Evolutionary conservation across 2,329 filamentous ascomycete species (phyloP).

Genomic region (Alternaria sp.): DNA sequence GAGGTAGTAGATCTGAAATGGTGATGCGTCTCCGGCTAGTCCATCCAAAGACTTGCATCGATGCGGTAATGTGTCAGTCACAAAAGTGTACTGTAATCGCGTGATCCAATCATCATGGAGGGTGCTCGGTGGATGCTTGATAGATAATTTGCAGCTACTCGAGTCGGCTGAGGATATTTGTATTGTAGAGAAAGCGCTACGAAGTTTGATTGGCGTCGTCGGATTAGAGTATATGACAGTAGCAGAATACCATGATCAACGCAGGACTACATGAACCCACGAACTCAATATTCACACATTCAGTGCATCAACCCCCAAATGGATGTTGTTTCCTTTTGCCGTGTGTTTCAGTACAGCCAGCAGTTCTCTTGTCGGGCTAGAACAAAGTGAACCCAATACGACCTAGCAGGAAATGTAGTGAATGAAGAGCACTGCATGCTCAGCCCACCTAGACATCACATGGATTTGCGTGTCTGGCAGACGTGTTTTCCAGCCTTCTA

Average conservation of each 20-base stretch:
- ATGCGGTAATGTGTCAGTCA: no score
- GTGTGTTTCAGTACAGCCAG: not conserved
- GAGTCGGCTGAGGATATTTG: no score
- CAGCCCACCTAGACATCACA: no score
- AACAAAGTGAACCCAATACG: not conserved
- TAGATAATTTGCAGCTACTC: no score
- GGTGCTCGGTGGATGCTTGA: no score
- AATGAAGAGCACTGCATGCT: no score
- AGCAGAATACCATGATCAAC: not conserved
- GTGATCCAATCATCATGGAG: no score
- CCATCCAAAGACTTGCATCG: not conserved
- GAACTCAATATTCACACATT: not conserved
- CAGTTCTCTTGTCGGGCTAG: not conserved
- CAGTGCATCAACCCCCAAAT: not conserved
- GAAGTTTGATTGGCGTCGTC: not conserved
- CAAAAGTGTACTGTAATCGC: no score
- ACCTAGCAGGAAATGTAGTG: not conserved
- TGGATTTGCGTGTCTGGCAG: not conserved
- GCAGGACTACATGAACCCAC: not conserved
- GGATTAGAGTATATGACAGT: not conserved
- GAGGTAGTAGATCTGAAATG: no score
- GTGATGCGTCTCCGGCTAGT: no score
- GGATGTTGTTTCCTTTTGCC: not conserved
- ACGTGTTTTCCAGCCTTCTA: not conserved
- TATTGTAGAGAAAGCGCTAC: not conserved